Percentiles rank a stretch among this genome's conserved stretches.
phyloP scores from a whole-genome alignment of 2,329 filamentous ascomycete genomes.

The Clonostachys sp. region DNA sequence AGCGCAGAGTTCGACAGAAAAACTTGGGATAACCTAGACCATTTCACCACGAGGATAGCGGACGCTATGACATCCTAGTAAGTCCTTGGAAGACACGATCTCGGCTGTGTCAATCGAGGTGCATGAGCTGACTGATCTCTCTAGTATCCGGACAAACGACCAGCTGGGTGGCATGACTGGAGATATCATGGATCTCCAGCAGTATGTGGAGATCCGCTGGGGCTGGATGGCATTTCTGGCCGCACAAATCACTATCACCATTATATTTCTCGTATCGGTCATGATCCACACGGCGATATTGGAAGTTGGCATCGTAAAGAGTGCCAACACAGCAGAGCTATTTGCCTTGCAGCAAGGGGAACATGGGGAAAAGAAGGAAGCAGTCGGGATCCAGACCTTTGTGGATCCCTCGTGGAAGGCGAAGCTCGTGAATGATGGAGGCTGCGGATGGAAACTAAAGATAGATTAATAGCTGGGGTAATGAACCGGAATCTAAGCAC shows the following conservation, averaged over 20 bases:
- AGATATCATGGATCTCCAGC: constrained; percentile 1
- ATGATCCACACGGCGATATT: constrained; percentile 3
- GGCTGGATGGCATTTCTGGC: constrained; percentile 9
- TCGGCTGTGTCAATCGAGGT: not conserved
- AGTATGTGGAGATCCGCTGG: constrained; percentile 8
- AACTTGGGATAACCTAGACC: constrained; percentile 1
- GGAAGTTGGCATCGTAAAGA: constrained; percentile 9
- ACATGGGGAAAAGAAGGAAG: too few relatives aligned
- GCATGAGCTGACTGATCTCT: not conserved
- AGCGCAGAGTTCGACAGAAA: not conserved
- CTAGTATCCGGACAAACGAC: not conserved
- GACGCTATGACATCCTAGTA: constrained; percentile 3
- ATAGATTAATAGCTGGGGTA: too few relatives aligned
- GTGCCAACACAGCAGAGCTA: constrained; percentile 4
- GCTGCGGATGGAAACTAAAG: too few relatives aligned
- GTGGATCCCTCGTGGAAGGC: too few relatives aligned
- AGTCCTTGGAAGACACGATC: not conserved
- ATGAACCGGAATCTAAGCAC: too few relatives aligned
- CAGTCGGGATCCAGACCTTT: too few relatives aligned
- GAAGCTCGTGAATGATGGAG: too few relatives aligned
- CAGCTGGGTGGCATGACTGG: not conserved
- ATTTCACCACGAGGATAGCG: not conserved
- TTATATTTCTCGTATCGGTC: constrained; percentile 4
- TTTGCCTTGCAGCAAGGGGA: constrained; percentile 1
- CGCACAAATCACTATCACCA: constrained; percentile 6